These are phyloP conservation scores for Lithocarpus polystachyus DNA, from an alignment of 306 rosid species.

Conservation along the genomic window DNA sequence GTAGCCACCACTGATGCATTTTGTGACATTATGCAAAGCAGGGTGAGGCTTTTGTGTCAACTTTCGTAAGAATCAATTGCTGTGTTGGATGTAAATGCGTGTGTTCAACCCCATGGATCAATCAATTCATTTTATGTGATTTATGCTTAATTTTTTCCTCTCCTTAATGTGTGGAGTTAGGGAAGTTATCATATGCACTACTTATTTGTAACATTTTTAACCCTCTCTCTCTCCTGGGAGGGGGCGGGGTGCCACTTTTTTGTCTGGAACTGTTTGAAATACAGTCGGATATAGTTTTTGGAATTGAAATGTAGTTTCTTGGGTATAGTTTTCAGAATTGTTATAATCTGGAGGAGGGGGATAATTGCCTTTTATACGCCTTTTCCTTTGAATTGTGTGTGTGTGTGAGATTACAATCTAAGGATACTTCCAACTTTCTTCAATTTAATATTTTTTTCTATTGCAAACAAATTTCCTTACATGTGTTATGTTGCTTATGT, in stretches of 20 bases:
- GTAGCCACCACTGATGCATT: neutral
- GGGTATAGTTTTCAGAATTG: neutral
- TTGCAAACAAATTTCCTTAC: conserved; percentile 8
- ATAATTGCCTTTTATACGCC: too few species aligned
- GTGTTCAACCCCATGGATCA: neutral
- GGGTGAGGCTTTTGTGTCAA: neutral
- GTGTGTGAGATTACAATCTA: neutral
- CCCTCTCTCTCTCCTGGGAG: too few species aligned
- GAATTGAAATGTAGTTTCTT: neutral
- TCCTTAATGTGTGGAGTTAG: too few species aligned
- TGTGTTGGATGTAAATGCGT: neutral
- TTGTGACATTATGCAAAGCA: neutral
- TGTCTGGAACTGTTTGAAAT: too few species aligned
- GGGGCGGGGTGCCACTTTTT: too few species aligned
- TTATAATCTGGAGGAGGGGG: too few species aligned
- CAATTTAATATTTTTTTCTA: neutral
- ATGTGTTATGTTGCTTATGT: conserved; percentile 20
- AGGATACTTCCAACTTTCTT: neutral
- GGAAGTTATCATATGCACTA: too few species aligned
- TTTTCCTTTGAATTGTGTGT: too few species aligned
- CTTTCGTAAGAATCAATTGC: neutral
- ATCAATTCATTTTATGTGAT: neutral
- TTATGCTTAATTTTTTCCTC: neutral
- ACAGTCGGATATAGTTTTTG: too few species aligned
- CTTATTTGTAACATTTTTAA: too few species aligned